These are phyloP conservation scores for Fusarium globosum DNA, from an alignment of 2,329 filamentous ascomycete genomes.

Conservation along the genomic window DNA sequence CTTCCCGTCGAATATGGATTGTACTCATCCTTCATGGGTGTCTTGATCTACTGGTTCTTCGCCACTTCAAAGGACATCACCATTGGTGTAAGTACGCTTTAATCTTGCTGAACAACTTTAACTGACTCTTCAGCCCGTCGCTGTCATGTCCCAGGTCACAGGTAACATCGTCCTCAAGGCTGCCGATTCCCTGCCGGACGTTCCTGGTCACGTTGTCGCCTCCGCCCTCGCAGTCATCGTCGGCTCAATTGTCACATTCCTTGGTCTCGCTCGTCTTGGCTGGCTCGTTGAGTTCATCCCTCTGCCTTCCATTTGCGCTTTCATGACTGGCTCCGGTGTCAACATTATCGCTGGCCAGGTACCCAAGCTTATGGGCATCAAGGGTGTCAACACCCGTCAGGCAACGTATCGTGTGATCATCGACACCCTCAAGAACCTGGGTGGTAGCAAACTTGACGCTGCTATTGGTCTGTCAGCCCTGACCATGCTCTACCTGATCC, in stretches of 20 bases:
- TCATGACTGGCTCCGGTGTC: constrained; percentile 65
- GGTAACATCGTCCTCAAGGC: constrained; percentile 59
- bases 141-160: constrained; percentile 64
- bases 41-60: constrained; percentile 96
- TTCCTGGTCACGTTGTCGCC: constrained; percentile 57
- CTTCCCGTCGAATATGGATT: constrained; percentile 62
- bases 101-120: neutral
- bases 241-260: constrained; percentile 60
- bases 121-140: constrained; percentile 58
- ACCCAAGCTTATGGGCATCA: constrained; percentile 62
- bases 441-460: constrained; percentile 70
- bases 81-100: constrained; percentile 72
- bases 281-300: constrained; percentile 67
- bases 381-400: constrained; percentile 60
- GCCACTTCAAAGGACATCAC: constrained; percentile 94
- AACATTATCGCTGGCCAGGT: constrained; percentile 63
- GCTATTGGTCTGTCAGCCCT: constrained; percentile 79
- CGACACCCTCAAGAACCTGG: constrained; percentile 60
- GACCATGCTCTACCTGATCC: constrained; percentile 74
- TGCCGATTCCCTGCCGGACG: constrained; percentile 52
- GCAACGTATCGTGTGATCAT: constrained; percentile 63
- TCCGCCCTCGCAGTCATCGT: constrained; percentile 61
- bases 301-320: constrained; percentile 63
- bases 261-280: constrained; percentile 62
- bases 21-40: constrained; percentile 91